Evolutionary conservation across 306 rosid genomes (phyloP), one percentile per base, ranked within the genome.

Genomic region (Cicer yamashitae): DNA sequence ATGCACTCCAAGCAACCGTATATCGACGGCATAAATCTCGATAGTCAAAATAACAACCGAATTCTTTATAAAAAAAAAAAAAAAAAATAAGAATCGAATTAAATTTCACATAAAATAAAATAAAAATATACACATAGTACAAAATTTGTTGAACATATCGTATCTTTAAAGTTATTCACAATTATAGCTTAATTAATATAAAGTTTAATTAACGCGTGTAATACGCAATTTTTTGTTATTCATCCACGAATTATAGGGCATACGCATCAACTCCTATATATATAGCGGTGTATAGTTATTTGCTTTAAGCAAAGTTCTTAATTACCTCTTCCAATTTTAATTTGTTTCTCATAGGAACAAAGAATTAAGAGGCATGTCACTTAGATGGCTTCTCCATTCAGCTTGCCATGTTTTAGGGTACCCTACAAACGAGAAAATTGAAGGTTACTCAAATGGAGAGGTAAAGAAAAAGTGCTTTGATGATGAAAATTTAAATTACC

Each of bases 371-470:
- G 74, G 22, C 4, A 67, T 77, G 87, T 73, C 83, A 30, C 79
- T 88, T 41, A 85, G 73, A 70, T 85, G 88, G 93, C 17, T 89
- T 71, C 73, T 82, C 41, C 70, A 84, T 43, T 85, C 87, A 53
- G 82, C 87, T 34, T 82, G 89, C 54, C 70, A 79, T 75, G 85
- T 85, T 54, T 20, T 89, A 1, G 86, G 87, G 40, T 61, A 82
- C 34, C 72, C 76, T 67, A 38, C 1, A 7, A 74, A 77, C 41
- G 53, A 25, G 40, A 41, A 67, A 30, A 7, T 56, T 44, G 74
- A 22, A 57, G 66, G 59, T 7, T 13, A 64, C 63, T 14, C 40
- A 22, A 22, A 22, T 20, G 83, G 58, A 73, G 80, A 67, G 34
- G 71, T 44, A 5, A 74, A 58, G 41, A 25, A 30, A 11, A 25